Evolutionary conservation across 106 monocot species (phyloP), one percentile per base, ranked within the genome.

Genomic region (Phalaenopsis aphrodite): DNA sequence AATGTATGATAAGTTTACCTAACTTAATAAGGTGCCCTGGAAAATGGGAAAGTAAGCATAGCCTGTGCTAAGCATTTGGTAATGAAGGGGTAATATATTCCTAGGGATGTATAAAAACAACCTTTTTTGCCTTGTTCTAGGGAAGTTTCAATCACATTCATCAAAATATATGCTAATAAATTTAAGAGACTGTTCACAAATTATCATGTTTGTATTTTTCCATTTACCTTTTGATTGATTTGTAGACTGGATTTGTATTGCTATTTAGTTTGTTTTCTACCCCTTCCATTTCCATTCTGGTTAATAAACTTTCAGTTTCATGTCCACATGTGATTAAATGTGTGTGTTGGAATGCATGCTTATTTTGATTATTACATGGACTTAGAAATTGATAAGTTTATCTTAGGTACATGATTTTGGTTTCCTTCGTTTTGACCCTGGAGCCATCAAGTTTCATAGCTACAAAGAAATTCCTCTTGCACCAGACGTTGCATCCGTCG

Each of bases 371-470:
- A 3, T 69, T 15, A 4, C 30, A 69, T 38, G n/a, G 3, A 2
- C 72, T 64, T 69, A 46, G 47, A 14, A 80, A 66, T 66, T 64
- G 61, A 79, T 79, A 38, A 74, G 16, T 16, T 43, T 71, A 71
- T 43, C 43, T 74, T 81, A 96, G 96, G 88, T 96, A 56, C 96
- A 96, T 88, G 96, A 96, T 87, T 96, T 96, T 90, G 96, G 96
- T 41, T 93, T 96, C 84, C 93, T 96, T 65, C 89, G 87, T 23
- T 96, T 90, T 83, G 93, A 96, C 77, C 96, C 96, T 83, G 79
- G 41, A 85, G 91, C 96, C 73, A 90, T 96, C 77, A 93, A 96
- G 57, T 96, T 96, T 82, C 80, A 91, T 12, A 87, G 81, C 57
- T 96, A 96, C 24, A 91, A 96, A 75, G 96, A 96, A 81, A 96